Evolutionary conservation across 306 rosid genomes (phyloP).

Genomic region (Casuarina glauca): DNA sequence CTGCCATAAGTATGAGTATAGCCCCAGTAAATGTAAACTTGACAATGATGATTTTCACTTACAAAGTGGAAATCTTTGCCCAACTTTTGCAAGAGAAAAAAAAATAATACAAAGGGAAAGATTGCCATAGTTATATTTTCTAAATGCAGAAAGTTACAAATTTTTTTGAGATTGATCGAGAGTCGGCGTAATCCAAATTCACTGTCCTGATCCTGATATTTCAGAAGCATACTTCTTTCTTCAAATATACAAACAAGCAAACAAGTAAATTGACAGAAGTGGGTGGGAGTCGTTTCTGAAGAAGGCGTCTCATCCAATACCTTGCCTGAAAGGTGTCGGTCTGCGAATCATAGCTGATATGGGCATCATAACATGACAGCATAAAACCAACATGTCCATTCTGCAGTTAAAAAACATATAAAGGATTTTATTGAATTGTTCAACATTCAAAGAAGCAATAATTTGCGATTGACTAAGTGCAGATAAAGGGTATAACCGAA

Average conservation of each 20-base stretch:
- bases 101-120: background rate
- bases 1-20: slow-evolving; percentile 4
- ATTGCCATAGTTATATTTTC: background rate
- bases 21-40: slow-evolving; percentile 1
- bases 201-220: background rate
- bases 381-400: slow-evolving; percentile 87
- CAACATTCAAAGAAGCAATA: slow-evolving; percentile 16
- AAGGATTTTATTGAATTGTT: background rate
- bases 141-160: no score
- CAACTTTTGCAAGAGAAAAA: background rate
- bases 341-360: slow-evolving; percentile 59
- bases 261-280: slow-evolving; percentile 16
- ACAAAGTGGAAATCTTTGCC: background rate
- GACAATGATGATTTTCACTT: background rate
- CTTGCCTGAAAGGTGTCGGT: slow-evolving; percentile 80
- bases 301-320: slow-evolving; percentile 39
- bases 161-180: background rate
- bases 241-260: slow-evolving; percentile 2
- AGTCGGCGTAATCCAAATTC: background rate
- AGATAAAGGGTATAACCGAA: background rate
- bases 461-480: background rate
- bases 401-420: slow-evolving; percentile 47
- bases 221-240: background rate
- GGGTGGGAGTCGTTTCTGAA: slow-evolving; percentile 6
- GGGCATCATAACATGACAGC: slow-evolving; percentile 96